Percentiles rank a stretch among this genome's conserved stretches.
Conservation (phyloP, 768 basidiomycete genomes). For the Sistotremastrum suecicum region DNA sequence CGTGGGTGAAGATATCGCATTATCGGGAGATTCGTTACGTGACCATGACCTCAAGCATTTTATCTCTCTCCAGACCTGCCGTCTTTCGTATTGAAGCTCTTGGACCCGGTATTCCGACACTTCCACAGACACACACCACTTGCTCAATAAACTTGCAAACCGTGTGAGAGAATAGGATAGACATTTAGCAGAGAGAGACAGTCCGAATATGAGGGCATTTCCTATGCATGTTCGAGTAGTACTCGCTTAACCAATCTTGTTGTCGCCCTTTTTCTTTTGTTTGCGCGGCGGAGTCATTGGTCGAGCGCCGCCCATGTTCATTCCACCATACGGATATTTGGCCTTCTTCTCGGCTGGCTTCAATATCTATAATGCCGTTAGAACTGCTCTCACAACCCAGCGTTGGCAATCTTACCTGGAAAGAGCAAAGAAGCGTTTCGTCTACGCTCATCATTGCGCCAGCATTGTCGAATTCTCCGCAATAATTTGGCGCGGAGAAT, state of each 20-base stretch:
- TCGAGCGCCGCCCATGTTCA: conserved; percentile 55
- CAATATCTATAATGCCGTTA: conserved; percentile 49
- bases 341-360: conserved; percentile 99
- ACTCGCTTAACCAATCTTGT: conserved; percentile 15
- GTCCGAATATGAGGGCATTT: too few species aligned
- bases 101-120: too few species aligned
- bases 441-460: conserved; percentile 99
- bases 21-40: too few species aligned
- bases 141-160: too few species aligned
- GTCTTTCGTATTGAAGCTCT: too few species aligned
- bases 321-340: conserved; percentile 80
- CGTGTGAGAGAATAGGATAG: too few species aligned
- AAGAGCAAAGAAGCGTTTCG: conserved; percentile 91
- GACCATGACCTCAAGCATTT: too few species aligned
- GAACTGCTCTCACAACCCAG: conserved; percentile 7
- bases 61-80: too few species aligned
- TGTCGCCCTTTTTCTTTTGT: conserved; percentile 91
- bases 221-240: too few species aligned
- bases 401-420: conserved; percentile 54
- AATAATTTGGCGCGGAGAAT: conserved; percentile 94
- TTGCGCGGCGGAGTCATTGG: conserved; percentile 94
- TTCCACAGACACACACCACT: too few species aligned
- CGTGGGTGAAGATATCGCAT: too few species aligned
- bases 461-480: conserved; percentile 96
- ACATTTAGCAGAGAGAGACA: too few species aligned